Percentiles rank a stretch among this genome's conserved stretches.
Evolutionary conservation across 352 stramenopile genomes (phyloP).

Genomic region (Blastocystis sp.): DNA sequence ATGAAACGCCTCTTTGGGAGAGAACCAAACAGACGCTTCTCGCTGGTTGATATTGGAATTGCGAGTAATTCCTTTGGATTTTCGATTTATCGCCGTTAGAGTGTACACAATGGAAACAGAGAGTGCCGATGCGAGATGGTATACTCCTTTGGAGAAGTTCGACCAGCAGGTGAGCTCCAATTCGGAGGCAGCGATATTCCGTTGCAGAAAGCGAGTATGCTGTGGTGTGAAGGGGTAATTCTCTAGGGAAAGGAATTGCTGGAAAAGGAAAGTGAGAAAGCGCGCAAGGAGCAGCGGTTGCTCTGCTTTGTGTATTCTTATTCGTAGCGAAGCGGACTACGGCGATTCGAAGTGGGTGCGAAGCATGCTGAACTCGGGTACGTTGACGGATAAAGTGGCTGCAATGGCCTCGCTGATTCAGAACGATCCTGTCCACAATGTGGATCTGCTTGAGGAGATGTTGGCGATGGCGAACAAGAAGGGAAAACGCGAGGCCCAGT

Average conservation of each 20-base stretch:
- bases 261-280: slow-evolving; percentile 40
- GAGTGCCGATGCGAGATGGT: slow-evolving; percentile 15
- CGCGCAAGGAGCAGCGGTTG: slow-evolving; percentile 21
- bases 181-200: slow-evolving; percentile 43
- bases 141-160: slow-evolving; percentile 19
- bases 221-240: background rate
- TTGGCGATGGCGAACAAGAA: slow-evolving; percentile 87
- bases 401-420: slow-evolving; percentile 84
- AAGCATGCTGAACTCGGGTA: slow-evolving; percentile 84
- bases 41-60: background rate
- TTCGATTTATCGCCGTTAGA: background rate
- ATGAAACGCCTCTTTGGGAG: slow-evolving; percentile 10
- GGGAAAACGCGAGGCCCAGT: slow-evolving; percentile 82
- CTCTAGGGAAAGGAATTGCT: slow-evolving; percentile 48
- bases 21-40: no score
- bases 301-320: background rate
- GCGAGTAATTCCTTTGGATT: background rate
- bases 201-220: slow-evolving; percentile 27
- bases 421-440: slow-evolving; percentile 79
- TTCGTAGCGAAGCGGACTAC: slow-evolving; percentile 38
- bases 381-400: slow-evolving; percentile 83
- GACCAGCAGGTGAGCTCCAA: background rate
- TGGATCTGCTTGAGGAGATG: slow-evolving; percentile 80
- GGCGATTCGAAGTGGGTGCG: slow-evolving; percentile 67
- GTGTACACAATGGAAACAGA: background rate